Evolutionary conservation across 2,329 filamentous ascomycete genomes (phyloP), one percentile per base, ranked within the genome.

Genomic region (Drechmeria coniospora): DNA sequence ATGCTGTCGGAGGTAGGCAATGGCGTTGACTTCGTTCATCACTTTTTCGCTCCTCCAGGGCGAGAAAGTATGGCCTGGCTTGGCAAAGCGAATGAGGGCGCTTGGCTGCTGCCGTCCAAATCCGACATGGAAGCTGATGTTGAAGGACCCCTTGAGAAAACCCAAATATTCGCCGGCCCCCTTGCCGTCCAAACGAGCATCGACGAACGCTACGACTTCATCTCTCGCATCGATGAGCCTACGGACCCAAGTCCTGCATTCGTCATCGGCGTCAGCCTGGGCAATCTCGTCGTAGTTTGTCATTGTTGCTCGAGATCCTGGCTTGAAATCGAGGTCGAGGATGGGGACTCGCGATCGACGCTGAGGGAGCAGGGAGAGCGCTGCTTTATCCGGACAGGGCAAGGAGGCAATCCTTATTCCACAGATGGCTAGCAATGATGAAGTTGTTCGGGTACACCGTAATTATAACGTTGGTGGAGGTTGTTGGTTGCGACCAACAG

Each of bases 31-130:
- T 19, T 49, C 43, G 27, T 48, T 49, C 16, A 22, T 23, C 19
- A 54, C 40, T 25, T 54, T 56, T 26, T 53, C 48, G 22, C 45
- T 42, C 21, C 40, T 28, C 16, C 34, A 28, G 4, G 27, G 15
- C 8, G 35, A 30, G 23, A 32, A 26, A 13, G 32, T 46, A 18
- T 37, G 35, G 6, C 43, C 45, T 4, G 41, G 40, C 21, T 37
- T 31, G 8, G 39, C 37, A 22, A 45, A 49, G 4, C 40, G 42
- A 21, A 48, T 43, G 6, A 47, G 34, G 10, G 27, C 38, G 37
- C 35, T 8, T 36, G 34, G 8, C 32, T 34, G 23, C 17, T 31
- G 22, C 38, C 38, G 13, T n/a, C 18, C 22, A 26, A 41, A 40
- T 15, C 27, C 32, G 30, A 40, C 33, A 15, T 33, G 31, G 21